Evolutionary conservation across 768 basidiomycete genomes (phyloP).

Genomic region (Daedaleopsis nitida): DNA sequence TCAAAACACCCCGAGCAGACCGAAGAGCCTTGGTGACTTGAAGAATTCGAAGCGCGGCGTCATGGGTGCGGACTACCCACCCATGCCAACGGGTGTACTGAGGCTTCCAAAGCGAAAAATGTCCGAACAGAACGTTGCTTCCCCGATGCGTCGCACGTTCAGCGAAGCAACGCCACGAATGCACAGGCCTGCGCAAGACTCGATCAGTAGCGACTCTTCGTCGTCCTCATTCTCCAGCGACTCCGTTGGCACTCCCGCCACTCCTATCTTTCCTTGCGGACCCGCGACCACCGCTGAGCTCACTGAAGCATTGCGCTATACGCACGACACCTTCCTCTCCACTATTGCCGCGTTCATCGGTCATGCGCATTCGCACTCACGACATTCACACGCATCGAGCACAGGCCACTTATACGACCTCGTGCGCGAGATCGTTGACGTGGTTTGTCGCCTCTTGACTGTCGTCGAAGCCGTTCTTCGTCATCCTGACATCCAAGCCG

Average conservation of each 20-base stretch:
- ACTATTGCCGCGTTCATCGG: conserved; percentile 98
- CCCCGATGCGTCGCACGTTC: conserved; percentile 10
- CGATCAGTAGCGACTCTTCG: conserved; percentile 73
- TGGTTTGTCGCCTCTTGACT: conserved; percentile 87
- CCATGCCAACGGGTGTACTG: conserved; percentile 31
- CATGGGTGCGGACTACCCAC: conserved; percentile 40
- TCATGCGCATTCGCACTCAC: conserved; percentile 91
- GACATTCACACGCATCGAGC: conserved; percentile 87
- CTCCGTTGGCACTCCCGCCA: conserved; percentile 46
- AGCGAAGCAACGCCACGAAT: conserved; percentile 4
- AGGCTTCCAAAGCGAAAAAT: conserved; percentile 8
- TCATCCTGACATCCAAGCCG: conserved; percentile 67
- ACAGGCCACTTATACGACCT: conserved; percentile 94
- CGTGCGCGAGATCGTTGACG: conserved; percentile 92
- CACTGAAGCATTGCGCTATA: conserved; percentile 74
- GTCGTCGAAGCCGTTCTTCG: conserved; percentile 88
- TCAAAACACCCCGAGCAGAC: conserved; percentile 36
- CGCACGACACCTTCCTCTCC: conserved; percentile 89
- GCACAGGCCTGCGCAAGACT: conserved; percentile 36
- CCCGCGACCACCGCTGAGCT: conserved; percentile 70
- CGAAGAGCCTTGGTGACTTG: conserved; percentile 58
- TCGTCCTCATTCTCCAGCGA: conserved; percentile 66
- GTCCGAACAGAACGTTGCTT: conserved; percentile 16
- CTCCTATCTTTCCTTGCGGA: conserved; percentile 68
- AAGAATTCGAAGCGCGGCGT: conserved; percentile 35